Evolutionary conservation across 345 rosid genomes (phyloP), one percentile per base, ranked within the genome.

Genomic region (Pugionium cornutum): DNA sequence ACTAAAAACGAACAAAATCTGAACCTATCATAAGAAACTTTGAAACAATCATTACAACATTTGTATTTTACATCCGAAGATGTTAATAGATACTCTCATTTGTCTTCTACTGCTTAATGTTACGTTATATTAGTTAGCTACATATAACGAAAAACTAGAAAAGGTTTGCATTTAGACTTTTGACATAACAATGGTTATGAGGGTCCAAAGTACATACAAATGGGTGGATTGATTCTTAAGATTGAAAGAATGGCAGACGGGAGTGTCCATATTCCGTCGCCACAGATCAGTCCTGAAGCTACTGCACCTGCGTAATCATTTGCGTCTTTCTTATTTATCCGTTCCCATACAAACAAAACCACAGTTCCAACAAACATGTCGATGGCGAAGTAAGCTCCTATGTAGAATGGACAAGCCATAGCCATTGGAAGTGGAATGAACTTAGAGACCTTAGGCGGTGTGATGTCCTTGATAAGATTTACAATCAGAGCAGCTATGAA

Each of bases 121-220:
- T 39, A 52, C 8, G 35, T 50, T 9, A 30, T 30, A 25, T 31
- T 51, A 9, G 3, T 51, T 25, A 52, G 40, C 29, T 53, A 53
- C 10, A 50, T 18, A 18, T 18, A 18, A 18, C 0, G 18, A 18
- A 30, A 43, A 50, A 10, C 11, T 30, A 9, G 1, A 1, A 52
- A 32, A 7, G 6, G 26, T 52, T 34, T 54, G 43, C 59, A 36
- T 7, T 33, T 1, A 11, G 41, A n/a, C 2, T 53, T 18, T 36
- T 25, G 32, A 31, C 10, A 55, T 4, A 36, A 35, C 35, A 29
- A 45, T 18, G 49, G 53, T 64, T 25, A 74, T 27, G 95, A 51
- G 5, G 95, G 96, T 31, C 98, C 89, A 29, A 89, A 92, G 78
- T 85, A 82, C 98, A 92, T 92, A 77, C 96, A 92, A 43, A 89